Percentiles rank a stretch among this genome's conserved stretches.
phyloP scores from a whole-genome alignment of 2,329 filamentous ascomycete species.

The Botrytis cinerea region DNA sequence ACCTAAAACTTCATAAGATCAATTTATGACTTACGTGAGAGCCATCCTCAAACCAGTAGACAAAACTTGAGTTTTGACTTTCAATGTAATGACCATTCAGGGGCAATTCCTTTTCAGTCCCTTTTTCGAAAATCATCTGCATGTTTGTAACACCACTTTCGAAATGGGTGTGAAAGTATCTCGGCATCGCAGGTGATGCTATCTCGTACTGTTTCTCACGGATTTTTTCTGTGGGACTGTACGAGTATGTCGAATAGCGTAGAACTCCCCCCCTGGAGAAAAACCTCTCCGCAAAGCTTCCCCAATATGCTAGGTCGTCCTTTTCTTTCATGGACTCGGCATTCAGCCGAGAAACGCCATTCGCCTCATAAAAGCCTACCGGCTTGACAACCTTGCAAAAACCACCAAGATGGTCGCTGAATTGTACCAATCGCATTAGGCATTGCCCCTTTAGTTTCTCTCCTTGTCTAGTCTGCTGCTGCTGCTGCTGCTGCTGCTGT shows the following conservation, averaged over 20 bases:
- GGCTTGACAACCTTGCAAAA: constrained; percentile 51
- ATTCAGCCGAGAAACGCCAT: constrained; percentile 29
- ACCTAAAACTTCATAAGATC: background rate
- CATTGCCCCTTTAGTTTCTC: constrained; percentile 55
- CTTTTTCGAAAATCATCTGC: constrained; percentile 79
- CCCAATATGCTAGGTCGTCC: constrained; percentile 76
- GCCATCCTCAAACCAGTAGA: constrained; percentile 85
- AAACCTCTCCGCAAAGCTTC: constrained; percentile 74
- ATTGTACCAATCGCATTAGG: constrained; percentile 61
- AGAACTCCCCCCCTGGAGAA: constrained; percentile 79
- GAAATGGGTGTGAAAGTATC: constrained; percentile 90
- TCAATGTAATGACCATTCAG: constrained; percentile 73
- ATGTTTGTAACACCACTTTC: constrained; percentile 83
- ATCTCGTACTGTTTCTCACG: constrained; percentile 85
- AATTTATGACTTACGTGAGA: constrained; percentile 66
- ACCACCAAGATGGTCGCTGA: constrained; percentile 62
- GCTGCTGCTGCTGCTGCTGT: constrained; percentile 25
- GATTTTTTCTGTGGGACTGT: constrained; percentile 50
- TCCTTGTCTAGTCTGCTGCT: constrained; percentile 42
- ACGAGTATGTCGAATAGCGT: constrained; percentile 65
- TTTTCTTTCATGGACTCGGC: constrained; percentile 57
- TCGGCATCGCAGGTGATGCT: constrained; percentile 74
- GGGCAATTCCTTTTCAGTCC: constrained; percentile 56
- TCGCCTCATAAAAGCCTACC: constrained; percentile 34
- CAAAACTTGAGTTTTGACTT: constrained; percentile 74